Evolutionary conservation across 2,329 filamentous ascomycete genomes (phyloP), one percentile per base, ranked within the genome.

Genomic region (Helotiales sp.): DNA sequence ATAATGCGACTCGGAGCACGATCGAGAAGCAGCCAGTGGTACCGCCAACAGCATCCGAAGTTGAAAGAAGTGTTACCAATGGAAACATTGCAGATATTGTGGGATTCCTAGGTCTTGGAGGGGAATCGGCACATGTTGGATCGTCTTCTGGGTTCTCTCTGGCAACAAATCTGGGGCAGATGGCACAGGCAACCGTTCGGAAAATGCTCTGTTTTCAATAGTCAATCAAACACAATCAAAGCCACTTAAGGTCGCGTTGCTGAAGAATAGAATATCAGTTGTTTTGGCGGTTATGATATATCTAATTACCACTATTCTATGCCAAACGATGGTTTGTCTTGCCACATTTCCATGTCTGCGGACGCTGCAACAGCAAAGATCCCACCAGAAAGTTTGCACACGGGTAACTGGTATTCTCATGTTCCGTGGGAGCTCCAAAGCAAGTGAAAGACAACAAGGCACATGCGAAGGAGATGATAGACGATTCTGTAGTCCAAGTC

Each of bases 141-240:
- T 80, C 82, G 8, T 84, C 82, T 22, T 84, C 82, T 11, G 83
- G 83, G 8, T 78, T 85, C 34, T 80, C 82, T 15, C 71, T 85
- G 52, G 83, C 83, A 5, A 77, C 82, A 8, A 82, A 84, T 68
- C 76, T 86, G 7, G 82, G 83, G 24, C 82, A 84, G 60, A 85
- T 86, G 82, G 83, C 85, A 8, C 83, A 85, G 70, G 82, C 82
- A 0, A 85, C 83, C 20, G 82, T 85, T 1, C 85, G 83, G 83
- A 84, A 84, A 84, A 85, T 68, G 81, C 82, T 1, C 74, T 85
- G n/a, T 75, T 73, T 26, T 69, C 67, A 43, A 68, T 58, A 57
- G 65, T 70, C 49, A 65, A 54, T 28, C 71, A 69, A 61, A 68
- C 63, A 24, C 63, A 71, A 58, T 55, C 61, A 55, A 71, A 72